phyloP scores from a whole-genome alignment of 108 stramenopile species.

The Fragilaria radians region DNA sequence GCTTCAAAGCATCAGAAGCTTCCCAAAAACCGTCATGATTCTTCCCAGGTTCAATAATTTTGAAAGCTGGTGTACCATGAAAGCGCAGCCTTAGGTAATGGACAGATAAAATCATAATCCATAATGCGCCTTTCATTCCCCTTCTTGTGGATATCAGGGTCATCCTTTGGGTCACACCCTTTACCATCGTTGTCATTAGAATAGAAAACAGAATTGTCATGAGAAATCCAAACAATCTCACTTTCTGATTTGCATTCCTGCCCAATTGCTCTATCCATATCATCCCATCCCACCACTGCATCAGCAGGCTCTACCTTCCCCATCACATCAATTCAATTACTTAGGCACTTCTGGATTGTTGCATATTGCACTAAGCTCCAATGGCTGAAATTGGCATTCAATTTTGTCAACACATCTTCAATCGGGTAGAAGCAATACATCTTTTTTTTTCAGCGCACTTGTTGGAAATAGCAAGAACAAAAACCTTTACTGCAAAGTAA shows the following conservation, averaged over 20 bases:
- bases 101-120: background rate
- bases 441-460: background rate
- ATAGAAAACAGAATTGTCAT: background rate
- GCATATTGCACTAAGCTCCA: background rate
- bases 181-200: background rate
- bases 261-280: background rate
- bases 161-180: background rate
- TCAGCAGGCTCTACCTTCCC: background rate
- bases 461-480: background rate
- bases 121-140: background rate
- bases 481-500: background rate
- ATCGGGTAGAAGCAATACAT: background rate
- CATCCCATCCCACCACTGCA: background rate
- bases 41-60: background rate
- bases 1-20: background rate
- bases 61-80: background rate
- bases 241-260: background rate
- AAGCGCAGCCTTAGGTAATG: background rate
- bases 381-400: background rate
- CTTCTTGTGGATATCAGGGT: conserved; percentile 1
- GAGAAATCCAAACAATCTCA: background rate
- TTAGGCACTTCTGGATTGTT: background rate
- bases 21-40: background rate
- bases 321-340: background rate
- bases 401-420: background rate